Evolutionary conservation across 2,329 filamentous ascomycete species (phyloP), one percentile per base, ranked within the genome.

Genomic region (Microsporum canis): DNA sequence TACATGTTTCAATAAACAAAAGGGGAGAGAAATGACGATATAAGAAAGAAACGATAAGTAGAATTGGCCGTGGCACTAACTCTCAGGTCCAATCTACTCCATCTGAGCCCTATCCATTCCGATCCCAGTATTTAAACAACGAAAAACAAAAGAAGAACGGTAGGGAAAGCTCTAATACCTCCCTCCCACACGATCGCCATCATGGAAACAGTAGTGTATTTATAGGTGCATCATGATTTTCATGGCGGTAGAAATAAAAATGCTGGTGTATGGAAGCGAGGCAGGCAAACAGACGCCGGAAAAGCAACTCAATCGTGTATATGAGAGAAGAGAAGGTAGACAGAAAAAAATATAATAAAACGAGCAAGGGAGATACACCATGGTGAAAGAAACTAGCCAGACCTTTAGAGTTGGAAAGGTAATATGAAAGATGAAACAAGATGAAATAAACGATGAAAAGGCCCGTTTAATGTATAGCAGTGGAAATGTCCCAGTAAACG

Each of bases 201-300:
- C 27, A 12, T 34, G 49, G 49, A 34, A 34, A 33, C 27, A 53
- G 49, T 34, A 27, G 49, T 53, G 31, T 53, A 31, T 53, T 53
- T 53, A 53, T 53, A 53, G 57, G 33, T 47, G 33, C 33, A 67
- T 66, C 68, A 69, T 69, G 66, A 65, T 65, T 58, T 61, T 47
- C 47, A 58, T 53, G 51, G 55, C 39, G n/a, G n/a, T 56, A 43
- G 33, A 58, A 47, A 43, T 29, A 51, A 57, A 61, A 45, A 56
- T 33, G 14, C 14, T 45, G n/a, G 29, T 33, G 29, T 33, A 43
- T 39, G 17, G 31, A 45, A 33, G 57, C 12, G 5, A 17, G 34
- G 39, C 17, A 38, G 41, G 57, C 14, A 43, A 47, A 29, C 23
- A 23, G 41, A 45, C 39, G 39, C 39, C 17, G 8, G 36, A 38